These are phyloP conservation scores for Lodderomyces oxycetoniae DNA, from an alignment of 1,139 yeast genomes.

Conservation along the genomic window DNA sequence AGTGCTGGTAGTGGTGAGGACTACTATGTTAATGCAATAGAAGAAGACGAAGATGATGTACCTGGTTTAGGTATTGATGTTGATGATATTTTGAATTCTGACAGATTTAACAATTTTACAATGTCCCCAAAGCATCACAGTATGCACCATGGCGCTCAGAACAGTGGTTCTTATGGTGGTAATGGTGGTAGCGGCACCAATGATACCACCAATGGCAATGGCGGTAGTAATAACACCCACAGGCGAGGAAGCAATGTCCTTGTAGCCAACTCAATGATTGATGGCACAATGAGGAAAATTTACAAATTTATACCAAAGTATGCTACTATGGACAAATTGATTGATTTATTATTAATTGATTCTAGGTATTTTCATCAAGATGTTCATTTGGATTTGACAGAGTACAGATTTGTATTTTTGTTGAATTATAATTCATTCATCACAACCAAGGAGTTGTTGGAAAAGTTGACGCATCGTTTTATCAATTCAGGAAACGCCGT, in stretches of 20 bases:
- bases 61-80: constrained; percentile 45
- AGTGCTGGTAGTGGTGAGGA: constrained; percentile 15
- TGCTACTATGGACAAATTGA: constrained; percentile 37
- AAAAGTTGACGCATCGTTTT: constrained; percentile 41
- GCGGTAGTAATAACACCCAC: background rate
- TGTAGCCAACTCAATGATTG: constrained; percentile 4
- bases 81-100: constrained; percentile 42
- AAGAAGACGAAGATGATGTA: constrained; percentile 33
- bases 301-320: constrained; percentile 34
- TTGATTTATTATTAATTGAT: constrained; percentile 41
- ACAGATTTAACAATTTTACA: constrained; percentile 35
- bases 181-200: background rate
- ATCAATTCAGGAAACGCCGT: constrained; percentile 47
- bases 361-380: constrained; percentile 35
- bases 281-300: constrained; percentile 5
- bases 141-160: background rate
- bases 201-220: background rate
- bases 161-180: background rate
- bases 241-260: background rate
- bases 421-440: constrained; percentile 42
- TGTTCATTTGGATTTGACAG: constrained; percentile 39
- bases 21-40: constrained; percentile 21
- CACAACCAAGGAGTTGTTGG: constrained; percentile 39
- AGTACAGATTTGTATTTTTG: constrained; percentile 42
- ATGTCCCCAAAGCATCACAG: constrained; percentile 14